Percentiles rank a stretch among this genome's conserved stretches.
phyloP scores from a whole-genome alignment of 2,329 filamentous ascomycete genomes.

The Fusarium sp. region DNA sequence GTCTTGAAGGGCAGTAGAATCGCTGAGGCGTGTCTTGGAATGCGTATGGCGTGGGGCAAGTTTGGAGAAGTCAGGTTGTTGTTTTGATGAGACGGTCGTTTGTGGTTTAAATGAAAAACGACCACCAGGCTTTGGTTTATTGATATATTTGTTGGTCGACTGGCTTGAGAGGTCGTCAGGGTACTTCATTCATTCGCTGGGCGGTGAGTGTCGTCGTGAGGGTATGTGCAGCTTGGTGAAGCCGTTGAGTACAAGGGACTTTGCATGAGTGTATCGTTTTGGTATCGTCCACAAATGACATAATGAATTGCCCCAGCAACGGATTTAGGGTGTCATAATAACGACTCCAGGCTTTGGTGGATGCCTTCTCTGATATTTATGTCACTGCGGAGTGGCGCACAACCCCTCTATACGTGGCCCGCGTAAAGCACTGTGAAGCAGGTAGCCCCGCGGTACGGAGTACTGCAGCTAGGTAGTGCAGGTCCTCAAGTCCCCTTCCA shows the following conservation, averaged over 20 bases:
- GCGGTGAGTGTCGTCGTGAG: constrained; percentile 20
- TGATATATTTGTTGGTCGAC: not conserved
- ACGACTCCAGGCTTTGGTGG: not conserved
- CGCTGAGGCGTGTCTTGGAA: constrained; percentile 4
- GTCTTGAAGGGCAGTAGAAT: constrained; percentile 27
- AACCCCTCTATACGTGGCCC: not conserved
- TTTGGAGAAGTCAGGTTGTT: constrained; percentile 31
- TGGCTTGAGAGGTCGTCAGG: constrained; percentile 4
- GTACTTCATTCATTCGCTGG: constrained; percentile 25
- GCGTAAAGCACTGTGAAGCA: constrained; percentile 36
- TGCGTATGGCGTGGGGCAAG: constrained; percentile 6
- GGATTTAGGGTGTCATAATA: constrained; percentile 5
- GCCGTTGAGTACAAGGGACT: constrained; percentile 24
- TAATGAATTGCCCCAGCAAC: constrained; percentile 42
- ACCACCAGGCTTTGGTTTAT: constrained; percentile 23
- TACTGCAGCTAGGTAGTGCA: not conserved
- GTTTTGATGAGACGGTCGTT: constrained; percentile 23
- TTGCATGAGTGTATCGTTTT: constrained; percentile 18
- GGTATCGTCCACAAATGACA: constrained; percentile 32
- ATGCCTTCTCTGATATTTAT: not conserved
- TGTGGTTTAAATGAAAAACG: constrained; percentile 37
- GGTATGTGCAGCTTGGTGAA: constrained; percentile 27
- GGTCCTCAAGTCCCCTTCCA: not conserved
- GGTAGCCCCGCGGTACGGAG: not conserved
- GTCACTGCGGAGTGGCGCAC: not conserved